phyloP scores from a whole-genome alignment of 805 yeast genomes.

The Cyberlindnera mycetangii region DNA sequence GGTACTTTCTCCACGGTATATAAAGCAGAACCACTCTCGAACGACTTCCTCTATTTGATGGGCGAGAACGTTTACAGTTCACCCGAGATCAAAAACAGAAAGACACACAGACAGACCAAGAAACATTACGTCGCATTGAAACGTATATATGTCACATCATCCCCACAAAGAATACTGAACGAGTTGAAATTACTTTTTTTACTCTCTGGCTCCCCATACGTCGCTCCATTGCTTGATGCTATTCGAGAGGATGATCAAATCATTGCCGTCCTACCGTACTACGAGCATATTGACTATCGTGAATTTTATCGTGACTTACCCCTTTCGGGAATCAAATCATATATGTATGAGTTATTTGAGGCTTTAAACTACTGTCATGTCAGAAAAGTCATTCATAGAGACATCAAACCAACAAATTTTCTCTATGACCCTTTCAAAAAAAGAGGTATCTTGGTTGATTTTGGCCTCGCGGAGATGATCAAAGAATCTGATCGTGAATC shows the following conservation, averaged over 20 bases:
- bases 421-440: constrained; percentile 48
- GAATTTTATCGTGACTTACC: constrained; percentile 81
- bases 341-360: constrained; percentile 73
- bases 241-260: constrained; percentile 87
- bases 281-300: constrained; percentile 86
- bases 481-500: constrained; percentile 11
- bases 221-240: constrained; percentile 90
- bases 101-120: constrained; percentile 23
- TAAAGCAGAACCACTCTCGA: constrained; percentile 54
- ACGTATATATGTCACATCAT: constrained; percentile 90
- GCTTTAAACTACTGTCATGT: constrained; percentile 69
- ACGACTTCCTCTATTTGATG: constrained; percentile 33
- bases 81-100: constrained; percentile 24
- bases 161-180: constrained; percentile 86
- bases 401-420: constrained; percentile 76
- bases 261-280: constrained; percentile 87
- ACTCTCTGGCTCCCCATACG: constrained; percentile 63
- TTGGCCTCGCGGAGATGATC: constrained; percentile 65
- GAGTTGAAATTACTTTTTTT: constrained; percentile 77
- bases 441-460: constrained; percentile 70
- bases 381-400: constrained; percentile 70
- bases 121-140: constrained; percentile 73
- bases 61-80: constrained; percentile 34
- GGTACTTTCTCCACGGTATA: constrained; percentile 92
- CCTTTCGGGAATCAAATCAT: constrained; percentile 72